phyloP scores from a whole-genome alignment of 495 filamentous ascomycete species.

The Penicillium lividum region DNA sequence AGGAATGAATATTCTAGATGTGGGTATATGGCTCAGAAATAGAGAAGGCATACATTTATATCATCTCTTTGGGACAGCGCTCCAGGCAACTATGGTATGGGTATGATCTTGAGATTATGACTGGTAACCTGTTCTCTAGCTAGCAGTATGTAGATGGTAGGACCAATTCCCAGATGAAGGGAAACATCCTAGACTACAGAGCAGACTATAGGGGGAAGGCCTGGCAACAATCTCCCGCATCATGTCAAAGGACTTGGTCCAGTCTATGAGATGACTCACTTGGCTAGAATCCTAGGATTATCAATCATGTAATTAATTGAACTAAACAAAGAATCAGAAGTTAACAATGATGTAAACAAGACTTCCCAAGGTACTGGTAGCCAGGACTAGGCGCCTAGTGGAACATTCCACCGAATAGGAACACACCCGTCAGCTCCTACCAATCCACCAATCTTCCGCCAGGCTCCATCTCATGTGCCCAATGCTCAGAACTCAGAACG shows the following conservation, averaged over 20 bases:
- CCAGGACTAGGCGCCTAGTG: conserved; percentile 6
- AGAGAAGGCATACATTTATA: no score
- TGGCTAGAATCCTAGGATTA: not conserved
- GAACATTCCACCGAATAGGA: conserved; percentile 12
- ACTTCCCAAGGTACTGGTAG: not conserved
- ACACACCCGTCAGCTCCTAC: conserved; percentile 8
- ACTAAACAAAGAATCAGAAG: not conserved
- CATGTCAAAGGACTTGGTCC: not conserved
- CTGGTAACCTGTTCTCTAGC: no score
- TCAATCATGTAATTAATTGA: not conserved
- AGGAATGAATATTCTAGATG: no score
- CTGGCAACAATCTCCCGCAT: not conserved
- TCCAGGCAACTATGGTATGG: no score
- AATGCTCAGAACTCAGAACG: conserved; percentile 14
- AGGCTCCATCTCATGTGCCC: conserved; percentile 15
- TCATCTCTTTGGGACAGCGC: no score
- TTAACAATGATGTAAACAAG: not conserved
- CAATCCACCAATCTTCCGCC: not conserved
- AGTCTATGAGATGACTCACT: not conserved
- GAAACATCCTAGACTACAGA: no score
- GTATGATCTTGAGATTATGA: no score
- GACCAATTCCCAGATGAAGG: no score
- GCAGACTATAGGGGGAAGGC: no score
- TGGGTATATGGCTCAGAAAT: no score
- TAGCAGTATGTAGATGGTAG: no score